Evolutionary conservation across 2,329 filamentous ascomycete species (phyloP).

Genomic region (Atkinsonella hypoxylon): DNA sequence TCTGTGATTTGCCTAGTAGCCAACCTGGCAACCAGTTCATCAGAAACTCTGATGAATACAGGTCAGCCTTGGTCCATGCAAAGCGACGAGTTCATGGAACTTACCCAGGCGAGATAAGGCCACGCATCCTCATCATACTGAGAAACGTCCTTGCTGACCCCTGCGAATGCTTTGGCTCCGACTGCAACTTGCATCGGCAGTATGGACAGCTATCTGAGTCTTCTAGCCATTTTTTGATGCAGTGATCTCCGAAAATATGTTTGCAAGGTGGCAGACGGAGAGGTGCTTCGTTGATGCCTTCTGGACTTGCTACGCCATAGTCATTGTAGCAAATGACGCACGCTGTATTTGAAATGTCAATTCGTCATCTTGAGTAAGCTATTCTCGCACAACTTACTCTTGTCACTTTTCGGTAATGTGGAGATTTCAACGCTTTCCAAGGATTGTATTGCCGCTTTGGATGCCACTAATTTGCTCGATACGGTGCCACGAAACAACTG

Average conservation of each 20-base stretch:
- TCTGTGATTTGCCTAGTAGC: conserved; percentile 7
- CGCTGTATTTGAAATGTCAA: conserved; percentile 21
- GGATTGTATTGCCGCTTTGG: conserved; percentile 31
- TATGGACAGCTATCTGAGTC: conserved; percentile 53
- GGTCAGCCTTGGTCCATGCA: too few species aligned
- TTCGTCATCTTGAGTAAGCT: not conserved
- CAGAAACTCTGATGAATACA: conserved; percentile 5
- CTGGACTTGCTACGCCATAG: conserved; percentile 43
- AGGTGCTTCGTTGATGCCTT: conserved; percentile 44
- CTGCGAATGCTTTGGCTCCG: conserved; percentile 25
- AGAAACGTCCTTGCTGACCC: conserved; percentile 17
- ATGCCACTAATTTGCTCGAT: conserved; percentile 34
- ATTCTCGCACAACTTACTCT: conserved; percentile 27
- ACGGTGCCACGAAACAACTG: conserved; percentile 35
- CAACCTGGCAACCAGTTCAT: conserved; percentile 13
- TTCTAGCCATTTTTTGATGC: conserved; percentile 54
- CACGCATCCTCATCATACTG: conserved; percentile 19
- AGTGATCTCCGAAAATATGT: conserved; percentile 52
- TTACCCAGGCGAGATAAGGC: conserved; percentile 14
- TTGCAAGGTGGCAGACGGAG: conserved; percentile 49
- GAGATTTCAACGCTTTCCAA: conserved; percentile 34
- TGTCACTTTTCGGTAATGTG: conserved; percentile 33
- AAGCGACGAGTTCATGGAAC: not conserved
- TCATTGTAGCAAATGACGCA: conserved; percentile 56
- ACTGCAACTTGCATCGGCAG: conserved; percentile 48